These are phyloP conservation scores for Barnettozyma wickerhamii DNA, from an alignment of 805 yeast species.

Conservation along the genomic window DNA sequence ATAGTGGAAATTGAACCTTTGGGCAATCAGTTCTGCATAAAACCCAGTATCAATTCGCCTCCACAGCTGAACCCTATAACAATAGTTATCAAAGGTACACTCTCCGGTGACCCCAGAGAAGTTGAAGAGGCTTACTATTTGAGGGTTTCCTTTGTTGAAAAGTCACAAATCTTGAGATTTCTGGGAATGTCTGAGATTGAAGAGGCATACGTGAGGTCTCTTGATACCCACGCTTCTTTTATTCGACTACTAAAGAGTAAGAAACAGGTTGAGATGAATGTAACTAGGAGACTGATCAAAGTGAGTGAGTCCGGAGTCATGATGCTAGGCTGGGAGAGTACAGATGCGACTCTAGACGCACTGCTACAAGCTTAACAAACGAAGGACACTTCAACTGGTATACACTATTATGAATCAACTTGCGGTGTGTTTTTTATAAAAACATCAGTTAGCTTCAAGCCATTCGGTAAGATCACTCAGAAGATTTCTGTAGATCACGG, in stretches of 20 bases:
- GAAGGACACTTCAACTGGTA: background rate
- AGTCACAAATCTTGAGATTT: slow-evolving; percentile 16
- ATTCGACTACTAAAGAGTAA: slow-evolving; percentile 3
- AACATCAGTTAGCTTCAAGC: slow-evolving; percentile 14
- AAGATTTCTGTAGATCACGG: slow-evolving; percentile 14
- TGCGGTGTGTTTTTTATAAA: background rate
- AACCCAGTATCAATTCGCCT: slow-evolving; percentile 1
- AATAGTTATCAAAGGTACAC: slow-evolving; percentile 2
- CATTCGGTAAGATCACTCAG: slow-evolving; percentile 17
- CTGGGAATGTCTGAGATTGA: slow-evolving; percentile 21
- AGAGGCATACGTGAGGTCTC: slow-evolving; percentile 16
- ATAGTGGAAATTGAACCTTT: slow-evolving; percentile 19
- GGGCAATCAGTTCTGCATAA: slow-evolving; percentile 14
- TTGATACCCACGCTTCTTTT: slow-evolving; percentile 8
- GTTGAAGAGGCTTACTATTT: slow-evolving; percentile 11
- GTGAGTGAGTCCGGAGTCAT: slow-evolving; percentile 7
- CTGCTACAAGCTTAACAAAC: background rate
- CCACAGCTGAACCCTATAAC: slow-evolving; percentile 15
- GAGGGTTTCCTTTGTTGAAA: slow-evolving; percentile 10
- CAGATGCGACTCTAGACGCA: slow-evolving; percentile 11
- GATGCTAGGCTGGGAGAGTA: slow-evolving; percentile 17
- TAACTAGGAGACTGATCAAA: slow-evolving; percentile 14
- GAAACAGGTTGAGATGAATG: slow-evolving; percentile 6
- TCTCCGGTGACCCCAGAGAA: background rate
- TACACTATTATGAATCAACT: background rate